Evolutionary conservation across 2,329 filamentous ascomycete genomes (phyloP), one percentile per base, ranked within the genome.

Genomic region (Clarireedia hainanense): DNA sequence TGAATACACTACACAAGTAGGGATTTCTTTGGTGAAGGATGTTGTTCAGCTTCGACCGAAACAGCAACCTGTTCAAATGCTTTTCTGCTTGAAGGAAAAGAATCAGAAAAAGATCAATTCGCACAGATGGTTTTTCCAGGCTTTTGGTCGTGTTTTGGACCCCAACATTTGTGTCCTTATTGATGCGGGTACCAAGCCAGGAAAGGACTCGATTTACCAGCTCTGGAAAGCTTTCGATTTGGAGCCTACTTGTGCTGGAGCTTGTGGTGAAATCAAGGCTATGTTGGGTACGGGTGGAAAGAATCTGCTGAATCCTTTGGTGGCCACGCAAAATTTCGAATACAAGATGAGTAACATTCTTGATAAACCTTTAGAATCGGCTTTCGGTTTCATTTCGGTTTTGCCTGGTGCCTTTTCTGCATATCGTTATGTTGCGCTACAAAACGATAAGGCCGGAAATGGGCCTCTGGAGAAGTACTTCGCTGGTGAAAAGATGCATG

Each of bases 291-390:
- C 86, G 63, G 84, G 81, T 24, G 91, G 90, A 68, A 76, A 84
- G 5, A 90, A 91, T 60, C 78, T 99, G 15, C 76, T 99, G 47
- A 99, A 99, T 66, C 94, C 94, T 0, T 78, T 99, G 5, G 92
- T 99, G 15, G 94, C 94, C 0, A 95, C 91, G 45, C 94, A 99
- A 67, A 99, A 99, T 70, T 99, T 99, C 64, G 94, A 99, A 75
- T 99, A 99, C 77, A 99, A 99, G 73, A 96, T 99, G 90, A 96
- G 90, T 42, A 99, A 99, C 66, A 99, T 99, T 66, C 78, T 99
- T 26, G 94, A 99, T 70, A 99, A 99, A 72, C 94, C 94, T 0
- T 76, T 99, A 2, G 94, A 99, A 70, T 95, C 89, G 0, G 92
- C 96, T 0, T 99, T 99, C 70, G 94, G 94, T 2, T 99, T 97